Evolutionary conservation across 257 asterid species (phyloP).

Genomic region (Nicotiana noctiflora): DNA sequence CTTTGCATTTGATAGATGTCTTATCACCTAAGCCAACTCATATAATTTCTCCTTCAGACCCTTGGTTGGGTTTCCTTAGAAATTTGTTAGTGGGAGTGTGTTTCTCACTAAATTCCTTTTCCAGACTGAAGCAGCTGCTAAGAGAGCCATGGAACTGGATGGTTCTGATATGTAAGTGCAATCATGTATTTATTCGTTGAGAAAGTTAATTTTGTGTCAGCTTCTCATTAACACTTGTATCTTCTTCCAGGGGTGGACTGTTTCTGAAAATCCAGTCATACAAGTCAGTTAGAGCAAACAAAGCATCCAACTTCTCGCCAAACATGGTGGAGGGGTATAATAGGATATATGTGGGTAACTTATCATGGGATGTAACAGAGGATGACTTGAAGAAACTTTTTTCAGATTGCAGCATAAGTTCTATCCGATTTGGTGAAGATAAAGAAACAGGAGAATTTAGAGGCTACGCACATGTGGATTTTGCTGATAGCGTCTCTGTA

Average conservation of each 20-base stretch:
- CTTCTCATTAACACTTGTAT: not conserved
- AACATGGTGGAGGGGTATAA: slow-evolving; percentile 65
- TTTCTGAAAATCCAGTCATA: slow-evolving; percentile 76
- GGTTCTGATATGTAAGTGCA: slow-evolving; percentile 86
- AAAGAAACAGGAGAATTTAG: slow-evolving; percentile 80
- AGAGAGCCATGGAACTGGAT: slow-evolving; percentile 82
- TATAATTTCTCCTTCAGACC: not conserved
- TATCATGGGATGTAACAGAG: slow-evolving; percentile 83
- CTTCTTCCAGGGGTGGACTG: slow-evolving; percentile 67
- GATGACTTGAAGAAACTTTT: slow-evolving; percentile 58
- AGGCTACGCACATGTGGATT: slow-evolving; percentile 87
- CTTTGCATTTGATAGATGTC: not conserved
- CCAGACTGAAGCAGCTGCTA: slow-evolving; percentile 93
- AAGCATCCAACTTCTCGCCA: slow-evolving; percentile 56
- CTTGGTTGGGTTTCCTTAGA: not conserved
- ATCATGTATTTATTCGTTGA: not conserved
- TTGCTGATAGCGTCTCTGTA: slow-evolving; percentile 52
- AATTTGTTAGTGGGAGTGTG: not conserved
- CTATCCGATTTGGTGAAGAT: slow-evolving; percentile 79
- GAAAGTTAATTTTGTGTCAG: not conserved
- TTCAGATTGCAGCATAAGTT: slow-evolving; percentile 43
- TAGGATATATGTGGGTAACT: slow-evolving; percentile 78
- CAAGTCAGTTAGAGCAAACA: slow-evolving; percentile 46
- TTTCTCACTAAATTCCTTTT: slow-evolving; percentile 15
- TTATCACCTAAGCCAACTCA: not conserved